Base-by-base conservation (phyloP, 331 rosid genomes). In the Pyracantha coccinea region DNA sequence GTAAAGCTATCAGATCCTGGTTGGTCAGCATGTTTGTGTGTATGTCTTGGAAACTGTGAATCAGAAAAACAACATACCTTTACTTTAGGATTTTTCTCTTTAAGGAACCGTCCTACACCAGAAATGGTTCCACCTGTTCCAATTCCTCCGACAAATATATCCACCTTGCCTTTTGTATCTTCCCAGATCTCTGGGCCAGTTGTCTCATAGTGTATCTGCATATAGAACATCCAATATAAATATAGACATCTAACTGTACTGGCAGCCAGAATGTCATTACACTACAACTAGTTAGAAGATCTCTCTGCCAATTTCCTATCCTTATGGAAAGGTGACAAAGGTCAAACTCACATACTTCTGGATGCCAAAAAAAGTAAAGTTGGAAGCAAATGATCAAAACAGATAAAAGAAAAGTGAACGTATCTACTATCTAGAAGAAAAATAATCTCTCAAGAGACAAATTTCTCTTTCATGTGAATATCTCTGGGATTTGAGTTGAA, bases 101-200 rank as follows among this genome's bases (percentile, higher is more conserved):
- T 95, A 71, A 95, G 87, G 85, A 89, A 95, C 79, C 68, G 88
- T 55, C 99, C 99, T 53, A 68, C 88, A 64, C 97, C 99, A 77
- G 99, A 61, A 84, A 95, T 89, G 75, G 99, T 95, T 75, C 99
- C 99, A 69, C 99, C 99, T 73, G 99, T 95, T 84, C 99, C 99
- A 74, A 95, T 95, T 83, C 99, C 99, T 17, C 90, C 97, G 76
- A 95, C 82, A 61, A 95, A 95, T 77, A 95, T 90, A 83, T 95
- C 99, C 78, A 95, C 86, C 86, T 92, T 95, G 80, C 97, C 99
- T 66, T 87, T 90, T 33, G 97, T 90, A 80, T 95, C 99, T 81
- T 92, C 97, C 99, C 99, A 95, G 81, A 95, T 95, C 88, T 95
- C 99, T 58, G 99, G 99, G 74, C 99, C 99, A 27, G 99, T 95